These are phyloP conservation scores for Paraconiothyrium brasiliense DNA, from an alignment of 2,329 filamentous ascomycete species.

Conservation along the genomic window DNA sequence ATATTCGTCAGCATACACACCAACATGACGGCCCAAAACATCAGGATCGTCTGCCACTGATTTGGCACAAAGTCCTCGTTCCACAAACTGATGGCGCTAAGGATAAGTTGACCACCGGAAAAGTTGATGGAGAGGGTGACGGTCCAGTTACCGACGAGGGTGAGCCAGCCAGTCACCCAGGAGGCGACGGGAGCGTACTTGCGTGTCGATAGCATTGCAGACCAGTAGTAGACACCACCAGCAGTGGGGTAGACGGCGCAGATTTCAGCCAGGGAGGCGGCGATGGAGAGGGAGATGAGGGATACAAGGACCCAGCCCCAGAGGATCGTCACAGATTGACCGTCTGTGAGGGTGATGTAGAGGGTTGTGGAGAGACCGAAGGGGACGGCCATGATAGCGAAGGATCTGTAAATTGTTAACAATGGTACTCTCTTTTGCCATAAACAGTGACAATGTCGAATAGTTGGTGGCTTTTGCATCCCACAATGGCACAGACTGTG, in stretches of 20 bases:
- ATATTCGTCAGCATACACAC: conserved; percentile 72
- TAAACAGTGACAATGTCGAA: too few relatives aligned
- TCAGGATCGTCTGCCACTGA: conserved; percentile 74
- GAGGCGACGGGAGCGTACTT: conserved; percentile 73
- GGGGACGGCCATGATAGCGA: conserved; percentile 78
- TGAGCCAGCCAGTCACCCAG: conserved; percentile 77
- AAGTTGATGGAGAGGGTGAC: conserved; percentile 73
- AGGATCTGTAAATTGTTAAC: conserved; percentile 58
- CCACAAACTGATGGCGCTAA: conserved; percentile 74
- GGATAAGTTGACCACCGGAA: conserved; percentile 73
- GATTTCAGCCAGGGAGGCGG: conserved; percentile 77
- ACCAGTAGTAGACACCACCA: conserved; percentile 78
- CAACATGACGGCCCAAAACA: conserved; percentile 76
- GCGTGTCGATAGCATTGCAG: conserved; percentile 71
- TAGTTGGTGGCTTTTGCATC: too few relatives aligned
- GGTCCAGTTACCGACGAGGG: conserved; percentile 78
- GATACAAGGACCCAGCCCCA: conserved; percentile 76
- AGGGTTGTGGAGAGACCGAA: conserved; percentile 75
- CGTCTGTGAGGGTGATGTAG: conserved; percentile 73
- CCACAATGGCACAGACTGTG: too few relatives aligned
- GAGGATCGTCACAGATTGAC: conserved; percentile 73
- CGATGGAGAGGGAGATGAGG: conserved; percentile 72
- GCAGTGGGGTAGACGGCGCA: conserved; percentile 79
- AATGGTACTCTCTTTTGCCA: neutral
- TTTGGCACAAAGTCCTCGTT: conserved; percentile 74